These are phyloP conservation scores for Haberlea rhodopensis DNA, from an alignment of 257 asterid genomes.

Conservation along the genomic window DNA sequence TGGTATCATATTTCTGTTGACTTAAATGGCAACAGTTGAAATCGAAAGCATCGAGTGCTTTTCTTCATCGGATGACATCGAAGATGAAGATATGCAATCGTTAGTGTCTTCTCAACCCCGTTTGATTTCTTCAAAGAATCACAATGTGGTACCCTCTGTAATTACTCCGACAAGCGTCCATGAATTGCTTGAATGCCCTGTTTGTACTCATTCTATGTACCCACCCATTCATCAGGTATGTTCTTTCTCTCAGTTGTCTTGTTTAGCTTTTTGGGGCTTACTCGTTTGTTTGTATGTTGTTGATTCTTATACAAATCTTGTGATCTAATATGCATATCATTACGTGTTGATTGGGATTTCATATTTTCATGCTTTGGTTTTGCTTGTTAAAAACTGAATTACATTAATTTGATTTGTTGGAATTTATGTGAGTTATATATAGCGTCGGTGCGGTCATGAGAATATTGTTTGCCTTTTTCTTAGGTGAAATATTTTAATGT, in stretches of 20 bases:
- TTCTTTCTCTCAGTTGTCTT: neutral
- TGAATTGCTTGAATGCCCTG: slow-evolving; percentile 91
- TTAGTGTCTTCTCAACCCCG: slow-evolving; percentile 36
- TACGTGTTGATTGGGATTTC: neutral
- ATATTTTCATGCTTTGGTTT: slow-evolving; percentile 10
- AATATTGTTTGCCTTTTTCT: neutral
- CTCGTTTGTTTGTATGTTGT: neutral
- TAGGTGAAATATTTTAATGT: neutral
- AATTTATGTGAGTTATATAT: too few species aligned
- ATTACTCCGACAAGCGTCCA: slow-evolving; percentile 68
- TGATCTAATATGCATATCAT: neutral
- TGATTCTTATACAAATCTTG: slow-evolving; percentile 3
- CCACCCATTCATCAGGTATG: slow-evolving; percentile 90
- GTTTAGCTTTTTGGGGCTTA: neutral
- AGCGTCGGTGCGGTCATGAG: neutral
- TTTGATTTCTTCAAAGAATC: slow-evolving; percentile 49
- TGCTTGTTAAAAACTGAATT: neutral
- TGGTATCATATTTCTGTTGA: slow-evolving; percentile 16
- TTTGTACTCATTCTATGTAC: slow-evolving; percentile 87
- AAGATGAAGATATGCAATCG: slow-evolving; percentile 71
- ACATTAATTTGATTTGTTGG: neutral
- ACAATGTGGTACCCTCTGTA: slow-evolving; percentile 41
- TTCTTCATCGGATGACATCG: slow-evolving; percentile 66
- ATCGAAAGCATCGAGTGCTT: slow-evolving; percentile 73
- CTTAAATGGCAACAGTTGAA: slow-evolving; percentile 48